Percentiles rank a stretch among this genome's conserved stretches.
These are phyloP conservation scores for Vitis hybrid DNA, from an alignment of 177 flowering plant genomes.

Conservation along the genomic window DNA sequence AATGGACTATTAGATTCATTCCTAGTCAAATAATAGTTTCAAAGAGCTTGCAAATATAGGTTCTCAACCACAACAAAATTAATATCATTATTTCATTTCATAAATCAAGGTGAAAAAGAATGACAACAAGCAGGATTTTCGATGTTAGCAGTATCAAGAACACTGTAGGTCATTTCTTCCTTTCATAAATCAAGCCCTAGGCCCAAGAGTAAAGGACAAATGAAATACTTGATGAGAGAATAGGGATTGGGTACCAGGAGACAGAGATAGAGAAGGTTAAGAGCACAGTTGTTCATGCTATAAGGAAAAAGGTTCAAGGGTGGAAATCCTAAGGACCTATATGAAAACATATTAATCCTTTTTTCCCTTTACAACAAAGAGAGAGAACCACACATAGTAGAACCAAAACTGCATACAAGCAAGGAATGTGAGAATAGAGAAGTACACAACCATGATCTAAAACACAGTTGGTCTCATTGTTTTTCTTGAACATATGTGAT, in stretches of 20 bases:
- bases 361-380: not conserved
- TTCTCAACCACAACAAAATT: no score
- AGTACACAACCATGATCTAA: not conserved
- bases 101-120: not conserved
- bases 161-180: not conserved
- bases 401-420: not conserved
- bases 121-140: not conserved
- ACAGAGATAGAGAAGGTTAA: not conserved
- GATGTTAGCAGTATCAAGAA: not conserved
- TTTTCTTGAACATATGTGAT: not conserved
- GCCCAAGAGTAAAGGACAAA: not conserved
- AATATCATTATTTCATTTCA: not conserved
- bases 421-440: not conserved
- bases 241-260: not conserved
- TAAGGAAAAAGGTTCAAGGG: not conserved
- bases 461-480: not conserved
- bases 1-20: no score
- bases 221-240: not conserved
- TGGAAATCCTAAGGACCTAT: not conserved
- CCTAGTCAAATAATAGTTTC: no score
- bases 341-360: not conserved
- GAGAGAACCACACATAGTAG: not conserved
- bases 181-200: not conserved
- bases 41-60: no score
- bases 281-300: not conserved